Evolutionary conservation across 441 rosid genomes (phyloP).

Genomic region (Mallotus repandus): DNA sequence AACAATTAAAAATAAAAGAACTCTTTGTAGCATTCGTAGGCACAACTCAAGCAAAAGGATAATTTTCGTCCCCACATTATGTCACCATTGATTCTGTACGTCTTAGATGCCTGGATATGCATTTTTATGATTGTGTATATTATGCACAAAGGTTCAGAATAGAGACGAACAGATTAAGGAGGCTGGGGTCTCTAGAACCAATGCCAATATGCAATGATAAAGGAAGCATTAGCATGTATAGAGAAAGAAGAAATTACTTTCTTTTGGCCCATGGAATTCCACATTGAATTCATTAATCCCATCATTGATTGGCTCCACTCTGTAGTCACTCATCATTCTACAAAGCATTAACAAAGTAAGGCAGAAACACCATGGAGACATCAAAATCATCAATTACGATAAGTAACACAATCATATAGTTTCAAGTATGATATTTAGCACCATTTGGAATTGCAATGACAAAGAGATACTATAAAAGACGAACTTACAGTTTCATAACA

Average conservation of each 20-base stretch:
- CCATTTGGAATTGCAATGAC: no score
- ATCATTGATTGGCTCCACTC: conserved; percentile 67
- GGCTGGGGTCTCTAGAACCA: neutral
- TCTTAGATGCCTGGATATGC: neutral
- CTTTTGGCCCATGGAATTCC: conserved; percentile 75
- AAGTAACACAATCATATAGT: neutral
- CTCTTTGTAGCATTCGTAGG: neutral
- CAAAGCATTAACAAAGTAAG: neutral
- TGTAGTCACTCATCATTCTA: conserved; percentile 82
- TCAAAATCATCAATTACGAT: neutral
- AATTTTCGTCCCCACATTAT: neutral
- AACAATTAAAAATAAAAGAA: neutral
- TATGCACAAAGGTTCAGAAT: neutral
- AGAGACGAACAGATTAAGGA: neutral
- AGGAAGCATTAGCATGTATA: neutral
- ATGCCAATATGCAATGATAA: neutral
- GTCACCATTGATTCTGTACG: neutral
- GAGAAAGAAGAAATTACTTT: conserved; percentile 35
- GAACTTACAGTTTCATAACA: conserved; percentile 74
- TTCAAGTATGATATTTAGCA: no score
- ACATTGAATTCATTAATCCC: conserved; percentile 70
- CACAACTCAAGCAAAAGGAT: neutral
- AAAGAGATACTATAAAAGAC: neutral
- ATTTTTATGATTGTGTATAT: neutral
- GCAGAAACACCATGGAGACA: neutral